Conservation (phyloP, 2,329 filamentous ascomycete genomes). For the Penicillium sp. region DNA sequence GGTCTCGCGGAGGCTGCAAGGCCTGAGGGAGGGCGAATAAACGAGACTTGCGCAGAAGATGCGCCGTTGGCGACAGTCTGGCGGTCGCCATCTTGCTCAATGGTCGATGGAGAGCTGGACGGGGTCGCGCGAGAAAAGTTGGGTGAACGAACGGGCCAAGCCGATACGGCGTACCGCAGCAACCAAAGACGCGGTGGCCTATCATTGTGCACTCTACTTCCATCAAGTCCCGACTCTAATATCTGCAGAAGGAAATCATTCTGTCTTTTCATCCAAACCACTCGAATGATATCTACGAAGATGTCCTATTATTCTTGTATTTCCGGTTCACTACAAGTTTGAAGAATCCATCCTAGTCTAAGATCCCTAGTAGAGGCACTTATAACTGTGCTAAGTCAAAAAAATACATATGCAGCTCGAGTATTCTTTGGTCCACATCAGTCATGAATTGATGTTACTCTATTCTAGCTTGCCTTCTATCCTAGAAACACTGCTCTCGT, state of each 20-base stretch:
- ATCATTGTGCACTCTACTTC: not conserved
- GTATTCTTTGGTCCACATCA: not conserved
- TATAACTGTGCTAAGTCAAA: not conserved
- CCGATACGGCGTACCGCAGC: constrained; percentile 23
- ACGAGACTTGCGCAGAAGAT: constrained; percentile 76
- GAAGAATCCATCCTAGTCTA: too few relatives aligned
- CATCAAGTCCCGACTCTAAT: too few relatives aligned
- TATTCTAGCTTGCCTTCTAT: not conserved
- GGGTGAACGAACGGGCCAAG: constrained; percentile 24
- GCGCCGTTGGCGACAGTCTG: constrained; percentile 55
- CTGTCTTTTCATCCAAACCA: too few relatives aligned
- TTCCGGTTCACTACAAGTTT: too few relatives aligned
- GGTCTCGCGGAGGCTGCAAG: constrained; percentile 57
- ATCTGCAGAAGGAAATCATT: too few relatives aligned
- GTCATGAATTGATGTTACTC: not conserved
- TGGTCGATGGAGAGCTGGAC: constrained; percentile 19
- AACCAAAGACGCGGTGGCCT: constrained; percentile 18
- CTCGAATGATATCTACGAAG: too few relatives aligned
- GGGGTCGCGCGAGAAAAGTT: constrained; percentile 32
- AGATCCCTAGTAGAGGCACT: too few relatives aligned
- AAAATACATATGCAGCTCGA: not conserved
- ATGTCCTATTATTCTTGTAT: too few relatives aligned
- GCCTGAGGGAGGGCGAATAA: constrained; percentile 81
- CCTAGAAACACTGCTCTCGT: not conserved
- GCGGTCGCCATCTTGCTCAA: constrained; percentile 40